Evolutionary conservation across 2,329 filamentous ascomycete species (phyloP).

Genomic region (Monosporascus sp.): DNA sequence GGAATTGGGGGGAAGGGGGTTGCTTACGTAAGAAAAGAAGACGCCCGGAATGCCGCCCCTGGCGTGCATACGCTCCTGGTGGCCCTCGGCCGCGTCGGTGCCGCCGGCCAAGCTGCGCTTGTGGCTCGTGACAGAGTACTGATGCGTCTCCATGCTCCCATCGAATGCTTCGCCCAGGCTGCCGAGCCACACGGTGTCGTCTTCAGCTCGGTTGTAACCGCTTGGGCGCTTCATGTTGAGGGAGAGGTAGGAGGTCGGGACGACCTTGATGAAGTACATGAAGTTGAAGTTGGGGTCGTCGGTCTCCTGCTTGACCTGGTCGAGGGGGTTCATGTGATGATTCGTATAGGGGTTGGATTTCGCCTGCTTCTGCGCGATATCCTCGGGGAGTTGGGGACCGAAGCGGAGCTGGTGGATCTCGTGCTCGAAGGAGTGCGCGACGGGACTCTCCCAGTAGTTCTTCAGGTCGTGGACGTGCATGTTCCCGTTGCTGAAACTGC

Average conservation of each 20-base stretch:
- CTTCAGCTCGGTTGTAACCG: constrained; percentile 27
- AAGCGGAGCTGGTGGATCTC: constrained; percentile 85
- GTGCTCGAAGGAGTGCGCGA: constrained; percentile 84
- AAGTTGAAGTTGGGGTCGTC: constrained; percentile 85
- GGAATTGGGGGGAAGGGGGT: neutral
- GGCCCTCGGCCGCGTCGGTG: constrained; percentile 77
- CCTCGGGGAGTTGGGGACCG: constrained; percentile 80
- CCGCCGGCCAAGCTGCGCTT: constrained; percentile 83
- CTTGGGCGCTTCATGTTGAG: constrained; percentile 65
- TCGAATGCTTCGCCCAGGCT: constrained; percentile 58
- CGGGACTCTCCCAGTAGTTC: constrained; percentile 78
- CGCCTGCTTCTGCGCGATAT: constrained; percentile 52
- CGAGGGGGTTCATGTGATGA: constrained; percentile 88
- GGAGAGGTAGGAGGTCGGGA: constrained; percentile 89
- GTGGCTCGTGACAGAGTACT: constrained; percentile 97
- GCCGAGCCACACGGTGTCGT: constrained; percentile 60
- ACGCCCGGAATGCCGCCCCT: constrained; percentile 91
- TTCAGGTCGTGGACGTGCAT: constrained; percentile 97
- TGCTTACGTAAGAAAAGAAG: constrained; percentile 88
- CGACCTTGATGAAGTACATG: constrained; percentile 99
- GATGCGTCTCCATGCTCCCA: constrained; percentile 92
- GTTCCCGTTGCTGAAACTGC: constrained; percentile 92
- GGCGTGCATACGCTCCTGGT: constrained; percentile 87
- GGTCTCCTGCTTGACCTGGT: constrained; percentile 70
- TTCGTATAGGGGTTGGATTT: constrained; percentile 67